Conservation (phyloP, 192 early-diverging fungal species). For the Gaertneriomyces sp. region DNA sequence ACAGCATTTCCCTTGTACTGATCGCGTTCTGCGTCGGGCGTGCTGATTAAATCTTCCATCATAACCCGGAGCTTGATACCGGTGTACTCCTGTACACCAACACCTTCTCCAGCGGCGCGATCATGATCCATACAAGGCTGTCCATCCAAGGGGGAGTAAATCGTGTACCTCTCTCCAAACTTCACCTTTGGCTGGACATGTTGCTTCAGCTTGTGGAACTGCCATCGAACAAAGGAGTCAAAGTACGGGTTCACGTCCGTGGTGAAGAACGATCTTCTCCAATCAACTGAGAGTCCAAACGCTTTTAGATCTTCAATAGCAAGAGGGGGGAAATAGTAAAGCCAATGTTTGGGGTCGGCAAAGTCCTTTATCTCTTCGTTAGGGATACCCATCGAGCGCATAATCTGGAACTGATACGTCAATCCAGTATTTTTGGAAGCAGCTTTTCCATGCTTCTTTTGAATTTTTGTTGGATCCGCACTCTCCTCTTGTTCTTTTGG, state of each 20-base stretch:
- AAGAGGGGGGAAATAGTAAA: slow-evolving; percentile 89
- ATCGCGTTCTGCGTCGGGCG: slow-evolving; percentile 30
- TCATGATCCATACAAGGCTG: slow-evolving; percentile 99
- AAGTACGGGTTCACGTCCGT: slow-evolving; percentile 98
- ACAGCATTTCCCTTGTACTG: slow-evolving; percentile 53
- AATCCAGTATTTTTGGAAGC: slow-evolving; percentile 77
- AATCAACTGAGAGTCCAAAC: slow-evolving; percentile 70
- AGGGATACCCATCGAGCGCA: slow-evolving; percentile 83
- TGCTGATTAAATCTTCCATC: slow-evolving; percentile 41
- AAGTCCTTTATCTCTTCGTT: slow-evolving; percentile 89
- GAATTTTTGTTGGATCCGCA: slow-evolving; percentile 57
- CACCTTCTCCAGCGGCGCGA: slow-evolving; percentile 86
- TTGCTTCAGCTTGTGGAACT: slow-evolving; percentile 83
- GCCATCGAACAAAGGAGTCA: slow-evolving; percentile 97
- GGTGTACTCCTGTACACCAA: slow-evolving; percentile 93
- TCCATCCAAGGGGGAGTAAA: slow-evolving; percentile 90
- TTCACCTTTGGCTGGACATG: slow-evolving; percentile 72
- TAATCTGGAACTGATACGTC: slow-evolving; percentile 96
- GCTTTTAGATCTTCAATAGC: slow-evolving; percentile 77
- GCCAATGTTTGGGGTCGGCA: slow-evolving; percentile 86
- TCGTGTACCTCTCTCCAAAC: slow-evolving; percentile 95
- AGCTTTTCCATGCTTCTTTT: slow-evolving; percentile 78
- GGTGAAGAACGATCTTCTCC: slow-evolving; percentile 95
- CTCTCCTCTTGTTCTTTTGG: not conserved
- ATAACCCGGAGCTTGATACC: slow-evolving; percentile 88